Evolutionary conservation across 192 early-diverging fungal species (phyloP).

Genomic region (Backusella morwellensis): DNA sequence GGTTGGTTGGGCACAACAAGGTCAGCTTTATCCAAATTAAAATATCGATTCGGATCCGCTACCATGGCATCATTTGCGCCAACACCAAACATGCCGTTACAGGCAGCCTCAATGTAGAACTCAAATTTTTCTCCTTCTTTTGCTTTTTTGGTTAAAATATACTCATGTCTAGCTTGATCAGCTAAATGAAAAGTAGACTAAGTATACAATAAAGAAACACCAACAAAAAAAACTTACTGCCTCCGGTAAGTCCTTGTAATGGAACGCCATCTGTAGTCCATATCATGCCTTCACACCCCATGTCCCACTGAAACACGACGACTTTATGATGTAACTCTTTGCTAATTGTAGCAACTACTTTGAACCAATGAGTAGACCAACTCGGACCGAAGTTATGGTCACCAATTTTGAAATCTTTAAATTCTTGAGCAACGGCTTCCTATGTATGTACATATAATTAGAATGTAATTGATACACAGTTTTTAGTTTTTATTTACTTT

Average conservation of each 20-base stretch:
- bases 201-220: background rate
- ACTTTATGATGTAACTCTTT: slow-evolving; percentile 56
- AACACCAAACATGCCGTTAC: slow-evolving; percentile 92
- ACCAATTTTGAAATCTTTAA: slow-evolving; percentile 4
- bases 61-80: slow-evolving; percentile 54
- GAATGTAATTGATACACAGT: background rate
- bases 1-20: slow-evolving; percentile 66
- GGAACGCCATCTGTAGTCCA: slow-evolving; percentile 83
- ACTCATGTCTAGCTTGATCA: slow-evolving; percentile 52
- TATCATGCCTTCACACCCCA: slow-evolving; percentile 83
- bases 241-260: slow-evolving; percentile 89
- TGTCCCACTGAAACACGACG: slow-evolving; percentile 86
- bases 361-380: slow-evolving; percentile 79
- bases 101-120: slow-evolving; percentile 87
- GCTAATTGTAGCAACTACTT: slow-evolving; percentile 67
- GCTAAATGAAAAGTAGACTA: slow-evolving; percentile 20
- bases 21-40: slow-evolving; percentile 57
- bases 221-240: slow-evolving; percentile 40
- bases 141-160: slow-evolving; percentile 42
- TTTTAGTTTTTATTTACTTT: slow-evolving; percentile 26
- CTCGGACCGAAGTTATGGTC: slow-evolving; percentile 18
- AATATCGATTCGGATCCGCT: slow-evolving; percentile 66
- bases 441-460: background rate
- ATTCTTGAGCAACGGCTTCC: slow-evolving; percentile 20
- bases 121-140: slow-evolving; percentile 50